Base-by-base conservation (phyloP, 176 grass and related monocot species). In the Stipa capillata region DNA sequence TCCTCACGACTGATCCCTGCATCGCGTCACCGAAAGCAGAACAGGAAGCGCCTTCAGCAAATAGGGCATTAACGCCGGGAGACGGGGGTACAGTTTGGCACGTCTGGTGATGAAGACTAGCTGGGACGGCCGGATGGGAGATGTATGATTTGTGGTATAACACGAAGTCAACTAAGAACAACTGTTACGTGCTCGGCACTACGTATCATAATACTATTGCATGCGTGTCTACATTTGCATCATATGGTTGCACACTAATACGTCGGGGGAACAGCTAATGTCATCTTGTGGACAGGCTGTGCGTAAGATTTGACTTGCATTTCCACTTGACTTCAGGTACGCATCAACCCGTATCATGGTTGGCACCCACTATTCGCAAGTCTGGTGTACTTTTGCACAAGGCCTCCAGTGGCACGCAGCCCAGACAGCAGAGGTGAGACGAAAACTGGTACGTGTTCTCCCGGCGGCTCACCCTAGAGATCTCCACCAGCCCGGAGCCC, bases 111-210 rank as follows among this genome's bases (percentile, higher is more conserved):
- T 35, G 59, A 54, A 7, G 31, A 35, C 29, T 16, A 33, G 16
- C 59, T 0, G 15, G 10, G 50, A n/a, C n/a, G n/a, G n/a, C n/a
- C n/a, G n/a, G n/a, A n/a, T n/a, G n/a, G n/a, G n/a, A n/a, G n/a
- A n/a, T n/a, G n/a, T n/a, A n/a, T n/a, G n/a, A n/a, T 65, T 42
- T 74, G 58, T 65, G 29, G 65, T 2, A 67, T 35, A 20, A 4
- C 27, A n/a, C 36, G 5, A 65, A 39, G 84, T 80, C 84, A 86
- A 67, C 69, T 72, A n/a, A 32, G 18, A 20, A 9, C 10, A 14
- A 11, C 24, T 3, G 13, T 39, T 79, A 72, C 84, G 74, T 73
- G 67, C 84, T 36, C 8, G n/a, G 76, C 84, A 85, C 76, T 27
- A 74, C 42, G n/a, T n/a, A n/a, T n/a, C n/a, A n/a, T n/a, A n/a